Base-by-base conservation (phyloP, 371 early-diverging fungal species). In the Mortierella sp. region DNA sequence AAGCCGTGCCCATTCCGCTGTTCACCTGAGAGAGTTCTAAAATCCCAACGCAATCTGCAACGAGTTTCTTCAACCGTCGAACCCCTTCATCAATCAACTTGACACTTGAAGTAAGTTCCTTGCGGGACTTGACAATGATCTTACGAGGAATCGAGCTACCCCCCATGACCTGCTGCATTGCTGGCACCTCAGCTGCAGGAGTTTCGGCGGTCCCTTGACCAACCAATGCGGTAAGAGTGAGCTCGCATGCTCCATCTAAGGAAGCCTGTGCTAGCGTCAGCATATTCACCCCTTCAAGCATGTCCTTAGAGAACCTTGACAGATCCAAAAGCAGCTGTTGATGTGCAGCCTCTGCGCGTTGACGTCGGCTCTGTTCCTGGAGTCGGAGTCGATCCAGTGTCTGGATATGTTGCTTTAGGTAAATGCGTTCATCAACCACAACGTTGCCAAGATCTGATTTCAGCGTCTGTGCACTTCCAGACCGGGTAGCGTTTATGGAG, bases 41-140 rank as follows among this genome's bases (percentile, higher is more conserved):
- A 44, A 75, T 75, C 1, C 64, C 71, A 15, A 76, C 76, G 59
- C 76, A 76, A 12, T 76, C 76, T 4, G 65, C 76, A 23, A 71
- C 76, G 0, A 76, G 71, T 1, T 21, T 29, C 43, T 62, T 58
- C 19, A 76, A 62, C 25, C 50, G 51, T n/a, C 63, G 70, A n/a
- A 71, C 60, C 29, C 68, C 67, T 25, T 70, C 52, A 28, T 60
- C 71, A 2, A 68, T 57, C 30, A 67, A 51, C 6, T 26, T 43
- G 30, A 53, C 57, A 25, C 70, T 69, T 29, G 56, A 47, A 15
- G 57, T 21, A 19, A 75, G 53, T 4, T 57, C 75, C 62, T 55
- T 57, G 1, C 58, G 4, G 0, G 75, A 69, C n/a, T 60, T 52
- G 0, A n/a, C 51, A 16, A 66, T 53, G 63, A 69, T 57, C 14